phyloP scores from a whole-genome alignment of 257 asterid species.

The Fraxinus excelsior region DNA sequence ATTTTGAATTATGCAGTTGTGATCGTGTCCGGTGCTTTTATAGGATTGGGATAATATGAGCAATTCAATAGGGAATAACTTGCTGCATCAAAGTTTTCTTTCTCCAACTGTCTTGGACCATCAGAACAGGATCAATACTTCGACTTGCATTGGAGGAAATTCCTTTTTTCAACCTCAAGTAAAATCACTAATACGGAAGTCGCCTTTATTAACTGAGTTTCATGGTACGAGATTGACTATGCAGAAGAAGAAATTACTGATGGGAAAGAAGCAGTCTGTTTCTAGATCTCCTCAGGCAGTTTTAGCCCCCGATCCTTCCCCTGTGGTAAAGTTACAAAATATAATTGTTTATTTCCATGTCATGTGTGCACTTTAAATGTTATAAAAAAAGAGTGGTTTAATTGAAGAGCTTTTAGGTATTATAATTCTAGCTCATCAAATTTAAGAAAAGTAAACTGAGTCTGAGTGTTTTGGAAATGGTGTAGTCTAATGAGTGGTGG shows the following conservation, averaged over 20 bases:
- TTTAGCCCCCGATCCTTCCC: slow-evolving; percentile 58
- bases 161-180: slow-evolving; percentile 67
- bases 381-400: not conserved
- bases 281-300: slow-evolving; percentile 57
- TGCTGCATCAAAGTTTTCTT: slow-evolving; percentile 69
- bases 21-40: slow-evolving; percentile 23
- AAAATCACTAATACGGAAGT: slow-evolving; percentile 48
- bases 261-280: slow-evolving; percentile 52
- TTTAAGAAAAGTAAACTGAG: not conserved
- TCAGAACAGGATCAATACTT: slow-evolving; percentile 62
- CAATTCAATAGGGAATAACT: slow-evolving; percentile 74
- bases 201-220: slow-evolving; percentile 65
- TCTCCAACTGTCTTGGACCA: slow-evolving; percentile 57
- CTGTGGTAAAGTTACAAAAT: slow-evolving; percentile 48
- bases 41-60: slow-evolving; percentile 57
- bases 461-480: not conserved
- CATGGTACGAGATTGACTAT: slow-evolving; percentile 49
- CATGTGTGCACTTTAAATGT: not conserved
- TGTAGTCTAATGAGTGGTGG: not conserved
- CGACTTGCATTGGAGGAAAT: slow-evolving; percentile 61
- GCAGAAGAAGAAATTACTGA: slow-evolving; percentile 43
- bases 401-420: not conserved
- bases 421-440: not conserved
- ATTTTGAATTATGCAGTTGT: slow-evolving; percentile 17
- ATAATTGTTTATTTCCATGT: not conserved